Evolutionary conservation across 2,329 filamentous ascomycete genomes (phyloP).

Genomic region (Clonostachys rosea): DNA sequence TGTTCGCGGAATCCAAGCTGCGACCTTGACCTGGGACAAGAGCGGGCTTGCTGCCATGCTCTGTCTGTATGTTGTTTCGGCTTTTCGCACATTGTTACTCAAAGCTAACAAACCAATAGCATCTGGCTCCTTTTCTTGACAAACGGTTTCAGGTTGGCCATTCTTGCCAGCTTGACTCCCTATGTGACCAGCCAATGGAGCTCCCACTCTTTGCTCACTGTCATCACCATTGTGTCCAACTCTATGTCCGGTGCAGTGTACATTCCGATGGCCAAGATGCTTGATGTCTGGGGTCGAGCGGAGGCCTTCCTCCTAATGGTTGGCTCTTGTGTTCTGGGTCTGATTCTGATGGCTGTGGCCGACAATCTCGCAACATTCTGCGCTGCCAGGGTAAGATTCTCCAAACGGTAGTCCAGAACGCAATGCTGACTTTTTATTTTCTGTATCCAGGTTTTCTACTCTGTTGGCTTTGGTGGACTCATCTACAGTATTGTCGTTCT

Average conservation of each 20-base stretch:
- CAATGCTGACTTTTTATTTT: background rate
- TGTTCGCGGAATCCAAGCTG: slow-evolving; percentile 34
- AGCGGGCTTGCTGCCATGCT: slow-evolving; percentile 22
- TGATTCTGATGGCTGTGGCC: slow-evolving; percentile 59
- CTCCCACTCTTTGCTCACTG: slow-evolving; percentile 46
- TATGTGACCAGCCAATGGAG: slow-evolving; percentile 46
- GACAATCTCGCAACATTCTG: slow-evolving; percentile 35
- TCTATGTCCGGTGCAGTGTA: slow-evolving; percentile 55
- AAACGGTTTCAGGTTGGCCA: slow-evolving; percentile 39
- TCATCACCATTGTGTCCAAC: slow-evolving; percentile 47
- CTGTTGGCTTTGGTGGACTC: slow-evolving; percentile 54
- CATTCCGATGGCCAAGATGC: slow-evolving; percentile 56
- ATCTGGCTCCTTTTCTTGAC: slow-evolving; percentile 46
- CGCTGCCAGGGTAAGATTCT: slow-evolving; percentile 36
- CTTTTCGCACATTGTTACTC: background rate
- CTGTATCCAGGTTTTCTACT: slow-evolving; percentile 48
- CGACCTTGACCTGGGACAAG: slow-evolving; percentile 34
- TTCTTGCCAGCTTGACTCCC: slow-evolving; percentile 32
- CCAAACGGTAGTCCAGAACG: too few species aligned
- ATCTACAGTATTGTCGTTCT: slow-evolving; percentile 61
- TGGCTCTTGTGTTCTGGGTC: slow-evolving; percentile 35
- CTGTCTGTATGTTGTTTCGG: slow-evolving; percentile 16
- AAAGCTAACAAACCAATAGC: slow-evolving; percentile 9
- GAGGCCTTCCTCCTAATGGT: slow-evolving; percentile 54
- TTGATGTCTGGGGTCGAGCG: slow-evolving; percentile 60